A percentile compares a stretch with the other conserved stretches of the same genome.
Conservation (phyloP, 164 flowering plant genomes). For the Sedum album region DNA sequence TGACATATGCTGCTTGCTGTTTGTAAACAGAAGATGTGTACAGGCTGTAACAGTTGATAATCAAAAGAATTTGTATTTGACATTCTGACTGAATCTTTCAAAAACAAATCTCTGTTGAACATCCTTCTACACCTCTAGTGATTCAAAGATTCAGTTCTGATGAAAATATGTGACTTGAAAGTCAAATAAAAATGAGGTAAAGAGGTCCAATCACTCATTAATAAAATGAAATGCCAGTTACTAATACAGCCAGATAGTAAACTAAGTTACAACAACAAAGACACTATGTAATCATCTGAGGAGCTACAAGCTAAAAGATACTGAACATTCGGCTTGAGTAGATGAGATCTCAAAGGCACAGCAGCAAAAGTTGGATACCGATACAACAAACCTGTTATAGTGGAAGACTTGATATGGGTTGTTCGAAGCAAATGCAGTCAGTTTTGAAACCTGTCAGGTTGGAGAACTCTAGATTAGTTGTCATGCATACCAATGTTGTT, state of each 20-base stretch:
- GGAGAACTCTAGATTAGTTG: slow-evolving; percentile 17
- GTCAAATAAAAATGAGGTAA: background rate
- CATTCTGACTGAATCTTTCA: background rate
- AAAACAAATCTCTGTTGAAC: no score
- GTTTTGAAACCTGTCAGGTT: slow-evolving; percentile 17
- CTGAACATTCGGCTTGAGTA: background rate
- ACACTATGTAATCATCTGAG: background rate
- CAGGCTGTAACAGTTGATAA: background rate
- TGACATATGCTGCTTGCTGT: background rate
- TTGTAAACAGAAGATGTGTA: background rate
- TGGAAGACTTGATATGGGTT: background rate
- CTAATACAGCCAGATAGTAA: background rate
- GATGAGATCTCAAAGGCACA: background rate
- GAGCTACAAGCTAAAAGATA: background rate
- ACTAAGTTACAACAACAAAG: background rate
- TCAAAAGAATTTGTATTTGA: background rate
- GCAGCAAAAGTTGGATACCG: background rate
- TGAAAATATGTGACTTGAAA: no score
- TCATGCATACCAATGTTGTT: slow-evolving; percentile 57
- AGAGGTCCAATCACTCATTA: slow-evolving; percentile 1
- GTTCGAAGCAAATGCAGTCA: slow-evolving; percentile 21
- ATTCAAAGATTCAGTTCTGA: no score
- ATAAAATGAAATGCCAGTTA: background rate
- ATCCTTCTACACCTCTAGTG: no score
- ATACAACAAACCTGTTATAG: slow-evolving; percentile 3